These are phyloP conservation scores for Mortierella sp. DNA, from an alignment of 371 early-diverging fungal species.

Conservation along the genomic window DNA sequence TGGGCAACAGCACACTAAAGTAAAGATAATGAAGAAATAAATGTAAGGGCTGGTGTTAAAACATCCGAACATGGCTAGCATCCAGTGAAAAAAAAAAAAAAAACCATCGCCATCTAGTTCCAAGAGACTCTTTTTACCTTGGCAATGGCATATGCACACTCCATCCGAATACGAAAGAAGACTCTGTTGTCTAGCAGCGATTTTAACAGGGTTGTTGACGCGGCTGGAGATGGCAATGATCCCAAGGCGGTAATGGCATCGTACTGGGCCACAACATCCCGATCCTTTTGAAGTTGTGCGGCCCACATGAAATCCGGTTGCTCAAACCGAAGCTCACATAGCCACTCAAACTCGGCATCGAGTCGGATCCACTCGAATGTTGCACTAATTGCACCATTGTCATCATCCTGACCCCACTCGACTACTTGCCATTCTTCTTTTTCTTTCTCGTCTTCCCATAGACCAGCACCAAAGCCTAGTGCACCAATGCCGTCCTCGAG, in stretches of 20 bases:
- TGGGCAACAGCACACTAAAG: slow-evolving; percentile 63
- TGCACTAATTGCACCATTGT: slow-evolving; percentile 72
- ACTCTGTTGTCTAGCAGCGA: slow-evolving; percentile 85
- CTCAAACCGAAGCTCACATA: slow-evolving; percentile 87
- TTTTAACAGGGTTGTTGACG: slow-evolving; percentile 79
- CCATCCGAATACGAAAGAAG: slow-evolving; percentile 94
- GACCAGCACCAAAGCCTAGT: slow-evolving; percentile 74
- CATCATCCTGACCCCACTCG: slow-evolving; percentile 88
- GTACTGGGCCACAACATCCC: slow-evolving; percentile 96
- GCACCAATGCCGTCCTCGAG: slow-evolving; percentile 62
- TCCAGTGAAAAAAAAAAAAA: background rate
- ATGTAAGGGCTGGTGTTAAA: slow-evolving; percentile 11
- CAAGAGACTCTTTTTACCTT: slow-evolving; percentile 44
- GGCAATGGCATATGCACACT: slow-evolving; percentile 90
- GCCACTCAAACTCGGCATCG: slow-evolving; percentile 96
- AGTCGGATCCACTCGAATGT: slow-evolving; percentile 98
- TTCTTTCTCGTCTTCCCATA: slow-evolving; percentile 76
- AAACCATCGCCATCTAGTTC: too few relatives aligned
- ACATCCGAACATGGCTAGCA: slow-evolving; percentile 3
- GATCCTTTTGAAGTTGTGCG: slow-evolving; percentile 92
- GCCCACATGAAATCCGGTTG: slow-evolving; percentile 98
- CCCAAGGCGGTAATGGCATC: slow-evolving; percentile 84
- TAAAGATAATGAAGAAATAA: background rate
- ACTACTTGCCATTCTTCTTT: slow-evolving; percentile 79
- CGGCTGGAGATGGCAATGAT: slow-evolving; percentile 71